Percentiles rank a stretch among this genome's conserved stretches.
These are phyloP conservation scores for Ceratopteris richardii DNA, from an alignment of 75 land plant species.

Conservation along the genomic window DNA sequence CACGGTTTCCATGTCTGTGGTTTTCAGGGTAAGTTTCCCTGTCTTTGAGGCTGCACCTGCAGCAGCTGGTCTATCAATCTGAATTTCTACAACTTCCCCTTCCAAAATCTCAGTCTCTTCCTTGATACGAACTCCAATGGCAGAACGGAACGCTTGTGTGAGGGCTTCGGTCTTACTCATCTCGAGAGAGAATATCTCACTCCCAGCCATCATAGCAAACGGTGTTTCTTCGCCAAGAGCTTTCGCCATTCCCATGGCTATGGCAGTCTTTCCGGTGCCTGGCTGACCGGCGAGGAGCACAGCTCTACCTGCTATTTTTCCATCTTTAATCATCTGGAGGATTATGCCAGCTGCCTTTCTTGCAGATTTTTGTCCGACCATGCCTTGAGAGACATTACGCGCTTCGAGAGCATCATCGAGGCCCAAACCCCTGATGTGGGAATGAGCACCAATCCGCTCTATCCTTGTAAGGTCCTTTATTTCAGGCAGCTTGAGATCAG, in stretches of 20 bases:
- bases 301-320: slow-evolving; percentile 82
- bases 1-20: slow-evolving; percentile 98
- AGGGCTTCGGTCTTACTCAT: slow-evolving; percentile 96
- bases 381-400: slow-evolving; percentile 78
- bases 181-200: slow-evolving; percentile 85
- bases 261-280: slow-evolving; percentile 99
- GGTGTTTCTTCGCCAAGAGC: slow-evolving; percentile 93
- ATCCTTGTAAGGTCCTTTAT: slow-evolving; percentile 67
- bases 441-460: slow-evolving; percentile 96
- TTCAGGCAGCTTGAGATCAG: slow-evolving; percentile 79
- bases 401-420: slow-evolving; percentile 84
- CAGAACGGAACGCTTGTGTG: slow-evolving; percentile 67
- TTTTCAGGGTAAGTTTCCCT: slow-evolving; percentile 81
- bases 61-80: slow-evolving; percentile 71
- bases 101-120: slow-evolving; percentile 93
- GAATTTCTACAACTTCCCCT: slow-evolving; percentile 90
- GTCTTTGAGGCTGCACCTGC: slow-evolving; percentile 69
- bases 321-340: slow-evolving; percentile 73
- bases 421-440: slow-evolving; percentile 95
- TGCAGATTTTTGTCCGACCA: slow-evolving; percentile 87
- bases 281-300: slow-evolving; percentile 92
- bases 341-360: slow-evolving; percentile 89
- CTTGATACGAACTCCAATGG: slow-evolving; percentile 88
- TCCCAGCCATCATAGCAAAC: slow-evolving; percentile 80
- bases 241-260: slow-evolving; percentile 98